These are phyloP conservation scores for Middelhovenomyces tepae DNA, from an alignment of 805 yeast genomes.

Conservation along the genomic window DNA sequence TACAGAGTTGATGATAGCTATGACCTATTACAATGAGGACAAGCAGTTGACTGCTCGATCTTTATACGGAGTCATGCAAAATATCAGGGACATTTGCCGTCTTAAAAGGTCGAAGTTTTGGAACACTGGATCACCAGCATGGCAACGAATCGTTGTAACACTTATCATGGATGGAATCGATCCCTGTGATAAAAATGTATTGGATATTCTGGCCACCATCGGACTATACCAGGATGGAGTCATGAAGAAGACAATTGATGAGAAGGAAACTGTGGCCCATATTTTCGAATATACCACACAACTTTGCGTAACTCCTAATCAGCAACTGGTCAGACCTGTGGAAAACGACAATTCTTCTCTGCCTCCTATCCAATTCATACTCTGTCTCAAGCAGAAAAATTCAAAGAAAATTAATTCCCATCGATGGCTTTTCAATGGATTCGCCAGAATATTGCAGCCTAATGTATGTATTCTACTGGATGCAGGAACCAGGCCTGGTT, in stretches of 20 bases:
- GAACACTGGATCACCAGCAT: constrained; percentile 41
- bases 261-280: constrained; percentile 53
- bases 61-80: constrained; percentile 55
- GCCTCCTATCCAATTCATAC: constrained; percentile 54
- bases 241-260: constrained; percentile 51
- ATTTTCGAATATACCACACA: constrained; percentile 58
- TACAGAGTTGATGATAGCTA: constrained; percentile 52
- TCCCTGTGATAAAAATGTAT: constrained; percentile 53
- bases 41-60: constrained; percentile 53
- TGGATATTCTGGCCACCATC: constrained; percentile 54
- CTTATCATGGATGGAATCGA: constrained; percentile 59
- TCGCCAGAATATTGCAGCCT: constrained; percentile 49
- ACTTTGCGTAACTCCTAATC: constrained; percentile 32
- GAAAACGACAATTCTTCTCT: constrained; percentile 38
- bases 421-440: constrained; percentile 62
- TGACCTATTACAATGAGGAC: constrained; percentile 63
- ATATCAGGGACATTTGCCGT: constrained; percentile 51
- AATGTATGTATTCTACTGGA: constrained; percentile 49
- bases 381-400: constrained; percentile 54
- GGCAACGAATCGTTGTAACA: constrained; percentile 61
- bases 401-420: constrained; percentile 60
- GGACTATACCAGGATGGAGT: constrained; percentile 62
- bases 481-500: constrained; percentile 58
- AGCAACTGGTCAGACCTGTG: constrained; percentile 46
- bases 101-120: constrained; percentile 36